Conservation (phyloP, 1,284 basidiomycete genomes). For the Amylostereum chailletii region DNA sequence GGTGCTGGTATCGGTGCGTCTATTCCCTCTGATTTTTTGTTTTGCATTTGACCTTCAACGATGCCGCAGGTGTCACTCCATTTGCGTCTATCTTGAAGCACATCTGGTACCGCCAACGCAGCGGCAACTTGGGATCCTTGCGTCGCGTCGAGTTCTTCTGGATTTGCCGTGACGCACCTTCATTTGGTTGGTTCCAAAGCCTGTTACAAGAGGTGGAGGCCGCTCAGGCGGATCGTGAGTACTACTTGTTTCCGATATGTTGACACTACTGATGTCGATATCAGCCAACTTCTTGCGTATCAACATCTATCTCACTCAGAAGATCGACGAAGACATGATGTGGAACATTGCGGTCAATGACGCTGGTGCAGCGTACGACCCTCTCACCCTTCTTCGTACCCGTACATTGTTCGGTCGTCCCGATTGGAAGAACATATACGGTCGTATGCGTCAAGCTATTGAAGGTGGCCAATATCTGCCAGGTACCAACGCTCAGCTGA, state of each 20-base stretch:
- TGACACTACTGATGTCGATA: background rate
- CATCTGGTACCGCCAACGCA: slow-evolving; percentile 85
- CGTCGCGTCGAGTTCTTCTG: slow-evolving; percentile 88
- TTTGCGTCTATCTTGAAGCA: slow-evolving; percentile 90
- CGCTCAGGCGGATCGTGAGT: slow-evolving; percentile 75
- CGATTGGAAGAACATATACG: slow-evolving; percentile 76
- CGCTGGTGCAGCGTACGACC: slow-evolving; percentile 74
- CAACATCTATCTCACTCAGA: slow-evolving; percentile 85
- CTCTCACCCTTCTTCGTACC: slow-evolving; percentile 75
- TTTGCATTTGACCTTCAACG: slow-evolving; percentile 5
- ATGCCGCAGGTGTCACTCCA: slow-evolving; percentile 65
- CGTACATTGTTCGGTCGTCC: slow-evolving; percentile 86
- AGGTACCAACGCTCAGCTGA: slow-evolving; percentile 66
- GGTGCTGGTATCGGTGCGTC: slow-evolving; percentile 80
- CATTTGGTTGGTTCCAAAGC: slow-evolving; percentile 89
- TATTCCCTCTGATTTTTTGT: slow-evolving; percentile 1
- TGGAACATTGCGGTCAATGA: slow-evolving; percentile 88
- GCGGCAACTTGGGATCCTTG: slow-evolving; percentile 65
- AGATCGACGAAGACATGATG: slow-evolving; percentile 76
- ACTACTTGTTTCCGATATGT: background rate
- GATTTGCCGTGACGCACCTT: slow-evolving; percentile 83
- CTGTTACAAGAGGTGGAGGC: slow-evolving; percentile 79
- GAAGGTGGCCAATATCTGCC: slow-evolving; percentile 74
- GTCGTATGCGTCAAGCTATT: slow-evolving; percentile 62
- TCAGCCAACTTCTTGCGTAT: slow-evolving; percentile 83